phyloP scores from a whole-genome alignment of 441 rosid species.

The Populus hybrid region DNA sequence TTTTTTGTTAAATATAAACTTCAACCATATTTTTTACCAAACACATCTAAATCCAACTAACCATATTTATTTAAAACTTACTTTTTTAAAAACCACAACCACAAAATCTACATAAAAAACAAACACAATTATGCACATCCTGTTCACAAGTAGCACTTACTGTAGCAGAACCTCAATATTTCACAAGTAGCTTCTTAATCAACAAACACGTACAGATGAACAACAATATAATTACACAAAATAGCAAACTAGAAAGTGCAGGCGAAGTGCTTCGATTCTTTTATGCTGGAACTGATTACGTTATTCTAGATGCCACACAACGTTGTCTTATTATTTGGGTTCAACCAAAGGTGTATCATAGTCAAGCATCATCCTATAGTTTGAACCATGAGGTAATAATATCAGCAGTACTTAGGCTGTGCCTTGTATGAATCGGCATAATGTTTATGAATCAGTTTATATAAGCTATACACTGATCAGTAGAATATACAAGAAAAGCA shows the following conservation, averaged over 20 bases:
- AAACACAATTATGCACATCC: no score
- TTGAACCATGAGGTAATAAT: neutral
- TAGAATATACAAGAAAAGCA: neutral
- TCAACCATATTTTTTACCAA: no score
- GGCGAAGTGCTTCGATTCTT: neutral
- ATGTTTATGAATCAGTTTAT: constrained; percentile 7
- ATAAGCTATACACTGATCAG: constrained; percentile 15
- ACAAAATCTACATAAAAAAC: no score
- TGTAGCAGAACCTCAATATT: neutral
- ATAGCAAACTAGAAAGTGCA: neutral
- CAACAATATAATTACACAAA: neutral
- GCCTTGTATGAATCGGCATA: neutral
- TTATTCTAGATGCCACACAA: neutral
- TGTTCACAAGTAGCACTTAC: no score
- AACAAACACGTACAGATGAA: neutral
- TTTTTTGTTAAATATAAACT: no score
- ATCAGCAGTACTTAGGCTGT: neutral
- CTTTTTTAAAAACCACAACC: no score
- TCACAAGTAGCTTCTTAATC: neutral
- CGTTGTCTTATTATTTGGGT: neutral
- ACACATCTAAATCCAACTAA: no score
- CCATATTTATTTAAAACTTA: no score
- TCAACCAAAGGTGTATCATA: neutral
- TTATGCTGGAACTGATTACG: neutral
- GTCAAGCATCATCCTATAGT: neutral